phyloP scores from a whole-genome alignment of 768 basidiomycete genomes.

The Lentinula raphanica region DNA sequence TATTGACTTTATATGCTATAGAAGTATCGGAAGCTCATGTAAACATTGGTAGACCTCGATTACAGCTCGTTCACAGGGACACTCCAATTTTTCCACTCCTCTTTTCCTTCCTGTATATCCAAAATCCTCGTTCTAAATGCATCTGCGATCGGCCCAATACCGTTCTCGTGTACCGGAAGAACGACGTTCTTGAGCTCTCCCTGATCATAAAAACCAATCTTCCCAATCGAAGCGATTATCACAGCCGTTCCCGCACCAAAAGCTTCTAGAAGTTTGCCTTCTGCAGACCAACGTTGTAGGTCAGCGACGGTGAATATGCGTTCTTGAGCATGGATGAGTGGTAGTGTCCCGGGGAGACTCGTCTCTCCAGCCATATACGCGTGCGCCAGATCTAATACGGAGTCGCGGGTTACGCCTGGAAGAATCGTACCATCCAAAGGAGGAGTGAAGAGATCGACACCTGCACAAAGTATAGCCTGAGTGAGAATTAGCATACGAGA shows the following conservation, averaged over 20 bases:
- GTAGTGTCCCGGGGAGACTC: slow-evolving; percentile 37
- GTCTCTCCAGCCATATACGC: slow-evolving; percentile 49
- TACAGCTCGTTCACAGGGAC: slow-evolving; percentile 31
- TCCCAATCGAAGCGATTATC: slow-evolving; percentile 57
- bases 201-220: slow-evolving; percentile 57
- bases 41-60: too few relatives aligned
- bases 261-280: slow-evolving; percentile 62
- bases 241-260: slow-evolving; percentile 80
- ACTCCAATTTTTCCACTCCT: slow-evolving; percentile 65
- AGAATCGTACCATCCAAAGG: slow-evolving; percentile 84
- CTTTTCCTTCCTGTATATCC: slow-evolving; percentile 67
- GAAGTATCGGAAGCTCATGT: too few relatives aligned
- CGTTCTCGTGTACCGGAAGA: slow-evolving; percentile 43
- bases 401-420: slow-evolving; percentile 86
- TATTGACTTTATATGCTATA: too few relatives aligned
- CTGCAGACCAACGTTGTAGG: slow-evolving; percentile 37
- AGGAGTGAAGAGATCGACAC: slow-evolving; percentile 74
- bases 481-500: not conserved
- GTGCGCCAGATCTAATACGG: slow-evolving; percentile 58
- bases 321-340: slow-evolving; percentile 46
- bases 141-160: slow-evolving; percentile 51
- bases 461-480: slow-evolving; percentile 36
- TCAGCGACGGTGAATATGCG: slow-evolving; percentile 55
- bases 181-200: slow-evolving; percentile 35
- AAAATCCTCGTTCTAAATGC: slow-evolving; percentile 60